A percentile compares a stretch with the other conserved stretches of the same genome.
phyloP scores from a whole-genome alignment of 345 rosid species.

The Euphorbia pulcherrima region DNA sequence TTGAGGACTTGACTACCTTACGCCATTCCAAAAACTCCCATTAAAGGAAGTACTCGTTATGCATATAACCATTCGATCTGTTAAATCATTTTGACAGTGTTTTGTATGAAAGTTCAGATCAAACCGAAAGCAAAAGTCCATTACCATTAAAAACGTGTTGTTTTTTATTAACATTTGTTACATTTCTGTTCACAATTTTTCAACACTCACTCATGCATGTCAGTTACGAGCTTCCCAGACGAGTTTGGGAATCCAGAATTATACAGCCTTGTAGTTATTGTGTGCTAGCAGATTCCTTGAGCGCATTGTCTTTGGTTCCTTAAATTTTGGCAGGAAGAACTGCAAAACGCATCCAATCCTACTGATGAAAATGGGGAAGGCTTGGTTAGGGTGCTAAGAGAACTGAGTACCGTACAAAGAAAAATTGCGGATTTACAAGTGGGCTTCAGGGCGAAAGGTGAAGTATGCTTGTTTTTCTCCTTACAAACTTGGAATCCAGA shows the following conservation, averaged over 20 bases:
- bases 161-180: background rate
- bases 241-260: background rate
- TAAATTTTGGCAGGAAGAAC: slow-evolving; percentile 45
- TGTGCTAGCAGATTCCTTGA: slow-evolving; percentile 1
- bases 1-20: background rate
- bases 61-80: background rate
- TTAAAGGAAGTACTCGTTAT: too few species aligned
- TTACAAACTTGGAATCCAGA: background rate
- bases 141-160: background rate
- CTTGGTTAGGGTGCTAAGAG: slow-evolving; percentile 71
- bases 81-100: background rate
- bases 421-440: slow-evolving; percentile 94
- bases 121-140: background rate
- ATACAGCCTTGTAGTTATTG: background rate
- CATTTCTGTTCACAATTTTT: background rate
- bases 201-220: background rate
- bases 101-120: background rate
- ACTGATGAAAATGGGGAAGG: slow-evolving; percentile 77
- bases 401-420: slow-evolving; percentile 80
- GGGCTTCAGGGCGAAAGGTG: slow-evolving; percentile 99
- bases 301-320: background rate
- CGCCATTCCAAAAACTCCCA: background rate
- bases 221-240: background rate
- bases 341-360: slow-evolving; percentile 50
- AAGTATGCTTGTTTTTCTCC: background rate